Evolutionary conservation across 345 rosid genomes (phyloP).

Genomic region (Aquilaria yunnanensis): DNA sequence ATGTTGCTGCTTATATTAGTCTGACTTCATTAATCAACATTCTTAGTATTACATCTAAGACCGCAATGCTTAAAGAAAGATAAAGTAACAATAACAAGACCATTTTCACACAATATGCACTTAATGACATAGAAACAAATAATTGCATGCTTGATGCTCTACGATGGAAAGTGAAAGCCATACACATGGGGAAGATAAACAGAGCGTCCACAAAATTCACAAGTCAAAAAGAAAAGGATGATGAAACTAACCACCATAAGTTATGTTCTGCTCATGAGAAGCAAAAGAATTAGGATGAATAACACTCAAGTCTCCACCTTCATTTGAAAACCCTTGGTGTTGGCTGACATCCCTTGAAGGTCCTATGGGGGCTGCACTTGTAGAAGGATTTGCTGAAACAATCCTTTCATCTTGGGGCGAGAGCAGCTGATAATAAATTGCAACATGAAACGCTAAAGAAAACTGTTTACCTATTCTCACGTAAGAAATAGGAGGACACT

Average conservation of each 20-base stretch:
- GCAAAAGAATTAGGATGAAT: conserved; percentile 25
- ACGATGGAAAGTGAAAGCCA: too few species aligned
- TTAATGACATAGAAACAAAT: too few species aligned
- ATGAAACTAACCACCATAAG: conserved; percentile 31
- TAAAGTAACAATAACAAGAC: too few species aligned
- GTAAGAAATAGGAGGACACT: conserved; percentile 4
- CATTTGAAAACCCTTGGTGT: conserved; percentile 16
- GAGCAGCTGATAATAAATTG: conserved; percentile 35
- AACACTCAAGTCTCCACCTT: conserved; percentile 22
- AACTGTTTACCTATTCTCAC: conserved; percentile 9
- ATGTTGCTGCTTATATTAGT: too few species aligned
- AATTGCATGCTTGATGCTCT: too few species aligned
- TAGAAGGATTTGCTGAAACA: conserved; percentile 44
- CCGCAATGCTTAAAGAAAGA: too few species aligned
- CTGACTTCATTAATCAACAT: too few species aligned
- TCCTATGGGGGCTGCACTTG: conserved; percentile 35
- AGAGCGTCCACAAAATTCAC: too few species aligned
- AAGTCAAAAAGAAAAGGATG: background rate
- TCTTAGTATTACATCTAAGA: too few species aligned
- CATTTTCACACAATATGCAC: too few species aligned
- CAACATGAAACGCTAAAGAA: conserved; percentile 20
- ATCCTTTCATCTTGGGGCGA: conserved; percentile 46
- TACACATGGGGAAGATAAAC: too few species aligned
- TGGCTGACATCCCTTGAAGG: conserved; percentile 25
- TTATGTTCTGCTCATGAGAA: conserved; percentile 31